These are phyloP conservation scores for Polytrichum formosum DNA, from an alignment of 225 moss, liverwort and hornwort species.

Conservation along the genomic window DNA sequence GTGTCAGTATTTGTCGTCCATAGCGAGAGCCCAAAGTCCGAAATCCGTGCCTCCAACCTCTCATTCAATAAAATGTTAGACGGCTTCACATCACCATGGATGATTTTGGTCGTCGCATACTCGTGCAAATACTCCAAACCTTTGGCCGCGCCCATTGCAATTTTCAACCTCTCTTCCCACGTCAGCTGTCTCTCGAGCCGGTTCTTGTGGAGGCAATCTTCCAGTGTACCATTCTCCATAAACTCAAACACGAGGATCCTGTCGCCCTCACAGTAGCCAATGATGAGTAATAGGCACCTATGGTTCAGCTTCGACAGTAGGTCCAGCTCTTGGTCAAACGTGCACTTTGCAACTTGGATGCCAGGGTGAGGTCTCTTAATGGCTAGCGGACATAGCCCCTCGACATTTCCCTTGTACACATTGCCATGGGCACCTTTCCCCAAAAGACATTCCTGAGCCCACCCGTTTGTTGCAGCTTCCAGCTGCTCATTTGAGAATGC, in stretches of 20 bases:
- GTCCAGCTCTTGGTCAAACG: conserved; percentile 55
- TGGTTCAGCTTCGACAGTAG: conserved; percentile 45
- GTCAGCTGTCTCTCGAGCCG: conserved; percentile 41
- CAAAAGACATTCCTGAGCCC: conserved; percentile 36
- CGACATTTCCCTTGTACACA: conserved; percentile 65
- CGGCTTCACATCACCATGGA: conserved; percentile 78
- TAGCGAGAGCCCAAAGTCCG: conserved; percentile 72
- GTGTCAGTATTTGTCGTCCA: conserved; percentile 53
- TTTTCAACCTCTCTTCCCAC: conserved; percentile 67
- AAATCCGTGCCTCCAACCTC: conserved; percentile 59
- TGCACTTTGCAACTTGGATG: conserved; percentile 55
- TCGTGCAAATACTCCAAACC: conserved; percentile 82
- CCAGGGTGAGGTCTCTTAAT: conserved; percentile 75
- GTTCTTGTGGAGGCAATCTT: conserved; percentile 73
- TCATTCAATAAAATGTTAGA: conserved; percentile 75
- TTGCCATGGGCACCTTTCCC: conserved; percentile 71
- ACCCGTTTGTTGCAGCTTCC: conserved; percentile 28
- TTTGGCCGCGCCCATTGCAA: conserved; percentile 70
- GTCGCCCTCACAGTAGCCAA: conserved; percentile 63
- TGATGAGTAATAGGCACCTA: conserved; percentile 52
- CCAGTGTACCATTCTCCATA: conserved; percentile 70
- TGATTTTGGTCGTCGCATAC: conserved; percentile 55
- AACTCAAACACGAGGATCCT: conserved; percentile 77
- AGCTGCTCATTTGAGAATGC: conserved; percentile 28
- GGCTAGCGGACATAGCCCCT: conserved; percentile 46